Conservation (phyloP, 2,329 filamentous ascomycete genomes). For the Verticillium klebahnii region DNA sequence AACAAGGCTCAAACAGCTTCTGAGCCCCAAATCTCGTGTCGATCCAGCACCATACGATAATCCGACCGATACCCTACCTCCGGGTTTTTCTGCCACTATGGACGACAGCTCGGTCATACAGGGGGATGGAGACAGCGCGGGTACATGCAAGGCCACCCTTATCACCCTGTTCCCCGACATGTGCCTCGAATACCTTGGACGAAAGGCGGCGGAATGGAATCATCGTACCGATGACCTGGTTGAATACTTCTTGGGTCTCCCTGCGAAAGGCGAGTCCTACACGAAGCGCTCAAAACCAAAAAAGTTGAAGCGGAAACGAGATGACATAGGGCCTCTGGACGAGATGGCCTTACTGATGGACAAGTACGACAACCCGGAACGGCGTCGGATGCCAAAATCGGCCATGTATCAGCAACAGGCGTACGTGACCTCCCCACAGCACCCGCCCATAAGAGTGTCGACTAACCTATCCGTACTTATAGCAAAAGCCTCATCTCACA, state of each 20-base stretch:
- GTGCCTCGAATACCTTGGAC: constrained; percentile 30
- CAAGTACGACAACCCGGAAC: not conserved
- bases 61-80: not conserved
- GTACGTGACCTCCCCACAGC: constrained; percentile 2
- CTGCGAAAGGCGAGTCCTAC: constrained; percentile 33
- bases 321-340: constrained; percentile 14
- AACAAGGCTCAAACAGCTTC: not conserved
- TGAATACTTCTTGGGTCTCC: constrained; percentile 31
- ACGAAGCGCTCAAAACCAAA: constrained; percentile 19
- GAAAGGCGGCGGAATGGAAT: constrained; percentile 17
- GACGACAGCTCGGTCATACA: not conserved
- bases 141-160: constrained; percentile 11
- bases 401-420: not conserved
- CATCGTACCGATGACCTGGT: constrained; percentile 28
- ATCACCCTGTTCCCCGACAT: constrained; percentile 40
- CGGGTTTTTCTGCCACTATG: not conserved
- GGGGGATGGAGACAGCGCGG: not conserved
- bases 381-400: not conserved
- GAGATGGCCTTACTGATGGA: constrained; percentile 13
- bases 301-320: constrained; percentile 37
- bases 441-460: not conserved
- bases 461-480: not conserved
- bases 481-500: constrained; percentile 23
- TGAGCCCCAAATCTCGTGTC: not conserved
- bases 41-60: not conserved